A percentile compares a stretch with the other conserved stretches of the same genome.
phyloP scores from a whole-genome alignment of 1,284 basidiomycete species.

The Cryptococcus sp. region DNA sequence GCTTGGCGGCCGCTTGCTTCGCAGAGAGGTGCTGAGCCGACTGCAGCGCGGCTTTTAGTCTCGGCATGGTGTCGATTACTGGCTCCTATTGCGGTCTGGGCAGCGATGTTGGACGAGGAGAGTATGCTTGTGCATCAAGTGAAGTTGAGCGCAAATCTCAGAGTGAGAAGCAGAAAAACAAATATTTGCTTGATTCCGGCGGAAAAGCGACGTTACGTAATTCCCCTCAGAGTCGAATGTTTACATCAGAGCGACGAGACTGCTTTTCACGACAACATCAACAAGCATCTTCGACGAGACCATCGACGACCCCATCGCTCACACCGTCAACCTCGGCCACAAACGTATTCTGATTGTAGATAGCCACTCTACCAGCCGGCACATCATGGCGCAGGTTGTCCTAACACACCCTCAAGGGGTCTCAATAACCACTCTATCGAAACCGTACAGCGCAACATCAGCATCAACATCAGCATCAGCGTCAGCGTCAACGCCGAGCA shows the following conservation, averaged over 20 bases:
- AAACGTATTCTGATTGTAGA: neutral
- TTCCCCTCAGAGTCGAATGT: neutral
- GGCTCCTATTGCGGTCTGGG: neutral
- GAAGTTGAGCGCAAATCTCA: too few species aligned
- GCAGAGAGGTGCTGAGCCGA: constrained; percentile 26
- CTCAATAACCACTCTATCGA: neutral
- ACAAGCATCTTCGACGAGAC: too few species aligned
- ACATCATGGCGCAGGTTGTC: neutral
- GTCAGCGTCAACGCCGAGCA: neutral
- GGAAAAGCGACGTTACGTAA: neutral
- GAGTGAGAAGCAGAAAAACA: too few species aligned
- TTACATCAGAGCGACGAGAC: neutral
- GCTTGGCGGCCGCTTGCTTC: constrained; percentile 21
- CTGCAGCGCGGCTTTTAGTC: constrained; percentile 36
- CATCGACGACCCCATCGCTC: too few species aligned
- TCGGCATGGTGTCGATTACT: constrained; percentile 15
- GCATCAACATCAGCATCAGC: neutral
- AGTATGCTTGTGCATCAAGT: too few species aligned
- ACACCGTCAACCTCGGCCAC: too few species aligned
- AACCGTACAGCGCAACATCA: neutral
- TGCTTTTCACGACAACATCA: neutral
- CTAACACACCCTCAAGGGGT: neutral
- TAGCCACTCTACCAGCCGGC: neutral
- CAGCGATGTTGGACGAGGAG: neutral
- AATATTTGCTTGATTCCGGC: neutral